These are phyloP conservation scores for Ceriops decandra DNA, from an alignment of 345 rosid genomes.

Conservation along the genomic window DNA sequence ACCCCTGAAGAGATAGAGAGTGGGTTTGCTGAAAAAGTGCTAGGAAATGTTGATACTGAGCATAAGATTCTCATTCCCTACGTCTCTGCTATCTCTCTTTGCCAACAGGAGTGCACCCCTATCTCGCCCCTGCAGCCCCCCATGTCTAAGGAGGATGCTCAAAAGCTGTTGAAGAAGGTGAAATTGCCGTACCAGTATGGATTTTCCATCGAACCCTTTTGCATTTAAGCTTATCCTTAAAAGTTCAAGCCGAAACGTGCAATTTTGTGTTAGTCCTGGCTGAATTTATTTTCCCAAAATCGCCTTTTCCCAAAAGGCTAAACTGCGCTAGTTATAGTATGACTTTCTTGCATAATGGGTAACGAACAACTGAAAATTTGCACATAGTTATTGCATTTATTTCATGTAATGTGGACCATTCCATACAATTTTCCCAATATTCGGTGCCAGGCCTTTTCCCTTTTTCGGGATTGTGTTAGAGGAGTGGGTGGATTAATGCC, in stretches of 20 bases:
- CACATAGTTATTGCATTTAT: too few relatives aligned
- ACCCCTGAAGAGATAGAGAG: conserved; percentile 80
- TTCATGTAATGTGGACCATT: too few relatives aligned
- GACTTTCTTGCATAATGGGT: too few relatives aligned
- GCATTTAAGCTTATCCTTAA: neutral
- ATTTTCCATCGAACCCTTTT: neutral
- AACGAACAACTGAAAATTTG: too few relatives aligned
- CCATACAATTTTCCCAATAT: too few relatives aligned
- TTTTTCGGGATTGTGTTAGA: too few relatives aligned
- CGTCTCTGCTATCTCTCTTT: conserved; percentile 66
- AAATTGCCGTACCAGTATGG: neutral
- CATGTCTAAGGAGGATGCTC: conserved; percentile 56
- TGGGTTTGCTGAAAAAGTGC: conserved; percentile 71
- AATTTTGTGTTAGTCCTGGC: neutral
- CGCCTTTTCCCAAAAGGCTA: too few relatives aligned
- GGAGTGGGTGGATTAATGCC: too few relatives aligned
- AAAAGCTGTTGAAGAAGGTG: conserved; percentile 67
- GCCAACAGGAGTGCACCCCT: conserved; percentile 57
- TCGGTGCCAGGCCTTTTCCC: too few relatives aligned
- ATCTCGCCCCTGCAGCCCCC: conserved; percentile 64
- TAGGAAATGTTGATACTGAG: conserved; percentile 61
- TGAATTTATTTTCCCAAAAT: too few relatives aligned
- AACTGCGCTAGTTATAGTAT: too few relatives aligned
- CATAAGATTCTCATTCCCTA: conserved; percentile 85
- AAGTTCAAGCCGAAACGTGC: neutral